Base-by-base conservation (phyloP, 2,329 filamentous ascomycete species). In the Reticulascus tulasneorum region DNA sequence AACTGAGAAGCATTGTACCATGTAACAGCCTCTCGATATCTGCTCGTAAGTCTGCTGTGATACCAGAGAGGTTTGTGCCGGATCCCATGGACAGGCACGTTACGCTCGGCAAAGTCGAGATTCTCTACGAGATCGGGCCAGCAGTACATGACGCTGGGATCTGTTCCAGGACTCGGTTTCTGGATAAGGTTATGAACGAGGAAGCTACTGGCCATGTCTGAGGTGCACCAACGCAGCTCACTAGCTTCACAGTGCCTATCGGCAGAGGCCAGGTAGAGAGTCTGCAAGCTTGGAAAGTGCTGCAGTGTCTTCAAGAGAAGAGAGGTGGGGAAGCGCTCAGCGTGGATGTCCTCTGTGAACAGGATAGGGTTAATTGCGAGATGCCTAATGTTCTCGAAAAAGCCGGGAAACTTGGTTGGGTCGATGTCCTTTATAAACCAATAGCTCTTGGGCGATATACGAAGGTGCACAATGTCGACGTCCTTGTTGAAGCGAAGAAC, bases 51-150 rank as follows among this genome's bases (percentile, higher is more conserved):
- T n/a, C n/a, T n/a, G n/a, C n/a, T n/a, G n/a, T n/a, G n/a, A n/a
- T n/a, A n/a, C n/a, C n/a, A n/a, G n/a, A n/a, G n/a, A n/a, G n/a
- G n/a, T n/a, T n/a, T n/a, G n/a, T n/a, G n/a, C n/a, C n/a, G n/a
- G n/a, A n/a, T n/a, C n/a, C n/a, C n/a, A n/a, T n/a, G n/a, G n/a
- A 23, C 15, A 8, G 21, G 24, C 10, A 29, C 37, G 4, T 55
- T 38, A 4, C 47, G 41, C 20, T 46, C 45, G 2, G 55, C 56
- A 40, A 56, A 62, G 7, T 54, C 53, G 2, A 41, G 37, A 22
- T 61, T 47, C 1, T 50, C 43, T 5, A 52, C 47, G 1, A 53
- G 19, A 18, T 66, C 51, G 0, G 63, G 62, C 58, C 60, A 64
- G 17, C 52, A 58, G 35, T 50, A 50, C 4, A 58, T 6, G 11